Base-by-base conservation (phyloP, 495 filamentous ascomycete species). In the Physcia stellaris region DNA sequence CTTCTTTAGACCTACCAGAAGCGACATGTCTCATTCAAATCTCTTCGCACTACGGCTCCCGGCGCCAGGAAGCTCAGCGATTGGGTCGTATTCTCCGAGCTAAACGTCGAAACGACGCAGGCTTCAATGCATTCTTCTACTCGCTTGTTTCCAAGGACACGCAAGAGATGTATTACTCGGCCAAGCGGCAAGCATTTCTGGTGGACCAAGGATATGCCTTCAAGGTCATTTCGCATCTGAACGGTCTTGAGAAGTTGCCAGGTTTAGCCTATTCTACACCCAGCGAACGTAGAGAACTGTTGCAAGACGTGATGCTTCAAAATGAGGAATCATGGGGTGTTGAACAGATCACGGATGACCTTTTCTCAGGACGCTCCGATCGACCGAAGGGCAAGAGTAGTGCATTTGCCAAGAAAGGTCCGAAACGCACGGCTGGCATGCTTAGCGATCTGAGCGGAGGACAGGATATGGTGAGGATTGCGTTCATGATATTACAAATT, bases 81-180 rank as follows among this genome's bases (percentile, higher is more conserved):
- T 71, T 99, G 1, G 90, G 90, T 9, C 80, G 90, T 24, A 99
- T 99, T 51, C 78, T 99, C 9, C 74, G 90, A 52, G 90, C 90
- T 16, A 99, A 99, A 58, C 78, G 90, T 23, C 70, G 92, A 45
- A 96, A 95, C 52, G 90, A 99, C 59, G 90, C 96, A 58, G 92
- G 92, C 15, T 99, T 99, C 62, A 99, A 99, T 60, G 90, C 90
- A 0, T 99, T 99, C 63, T 99, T 99, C 63, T 99, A 99, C 61
- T 90, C 84, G 0, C 69, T 99, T 4, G 90, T 99, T 22, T 90
- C 83, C 7, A 95, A 95, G 57, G 90, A 96, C 57, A 99, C 90
- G 2, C 74, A 84, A 37, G 90, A 99, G 61, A 96, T 99, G 92
- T 88, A 79, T 57, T 99, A 94, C 64, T 95, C 90, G 4, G 82